Evolutionary conservation across 2,329 filamentous ascomycete species (phyloP).

Genomic region (Sporothrix curviconia): DNA sequence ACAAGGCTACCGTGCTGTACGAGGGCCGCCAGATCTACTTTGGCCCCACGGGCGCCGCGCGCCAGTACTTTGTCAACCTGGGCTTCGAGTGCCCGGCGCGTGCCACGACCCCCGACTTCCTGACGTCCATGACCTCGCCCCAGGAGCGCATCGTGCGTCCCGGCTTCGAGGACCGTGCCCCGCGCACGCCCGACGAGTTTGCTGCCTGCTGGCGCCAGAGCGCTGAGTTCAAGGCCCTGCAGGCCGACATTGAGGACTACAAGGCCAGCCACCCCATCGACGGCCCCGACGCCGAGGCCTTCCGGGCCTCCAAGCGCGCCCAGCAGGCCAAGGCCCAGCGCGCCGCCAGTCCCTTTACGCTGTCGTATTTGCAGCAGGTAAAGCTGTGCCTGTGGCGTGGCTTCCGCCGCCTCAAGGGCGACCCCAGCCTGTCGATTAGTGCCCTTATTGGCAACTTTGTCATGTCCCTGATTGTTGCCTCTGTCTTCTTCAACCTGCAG

Average conservation of each 20-base stretch:
- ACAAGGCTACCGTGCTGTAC: constrained; percentile 53
- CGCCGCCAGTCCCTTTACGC: constrained; percentile 70
- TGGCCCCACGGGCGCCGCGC: constrained; percentile 53
- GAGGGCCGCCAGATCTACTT: constrained; percentile 59
- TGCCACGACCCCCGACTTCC: constrained; percentile 64
- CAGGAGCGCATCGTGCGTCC: constrained; percentile 48
- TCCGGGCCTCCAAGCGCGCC: constrained; percentile 47
- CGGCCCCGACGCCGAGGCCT: constrained; percentile 50
- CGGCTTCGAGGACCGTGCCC: constrained; percentile 50
- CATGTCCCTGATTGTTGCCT: constrained; percentile 71
- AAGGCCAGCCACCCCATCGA: constrained; percentile 47
- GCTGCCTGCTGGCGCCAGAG: constrained; percentile 52
- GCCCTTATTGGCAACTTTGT: constrained; percentile 64
- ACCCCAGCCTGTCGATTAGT: constrained; percentile 66
- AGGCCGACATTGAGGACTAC: constrained; percentile 50
- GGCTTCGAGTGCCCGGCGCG: constrained; percentile 62
- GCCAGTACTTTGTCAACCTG: constrained; percentile 58
- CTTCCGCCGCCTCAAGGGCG: constrained; percentile 67
- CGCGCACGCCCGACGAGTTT: constrained; percentile 57
- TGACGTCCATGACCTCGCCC: constrained; percentile 62
- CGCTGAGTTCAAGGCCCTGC: constrained; percentile 42
- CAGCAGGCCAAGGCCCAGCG: constrained; percentile 56
- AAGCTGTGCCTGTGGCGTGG: constrained; percentile 74
- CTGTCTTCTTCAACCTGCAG: constrained; percentile 73
- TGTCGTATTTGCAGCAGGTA: constrained; percentile 71